These are phyloP conservation scores for Gnaphalium uliginosum DNA, from an alignment of 129 eudicot species.

Conservation along the genomic window DNA sequence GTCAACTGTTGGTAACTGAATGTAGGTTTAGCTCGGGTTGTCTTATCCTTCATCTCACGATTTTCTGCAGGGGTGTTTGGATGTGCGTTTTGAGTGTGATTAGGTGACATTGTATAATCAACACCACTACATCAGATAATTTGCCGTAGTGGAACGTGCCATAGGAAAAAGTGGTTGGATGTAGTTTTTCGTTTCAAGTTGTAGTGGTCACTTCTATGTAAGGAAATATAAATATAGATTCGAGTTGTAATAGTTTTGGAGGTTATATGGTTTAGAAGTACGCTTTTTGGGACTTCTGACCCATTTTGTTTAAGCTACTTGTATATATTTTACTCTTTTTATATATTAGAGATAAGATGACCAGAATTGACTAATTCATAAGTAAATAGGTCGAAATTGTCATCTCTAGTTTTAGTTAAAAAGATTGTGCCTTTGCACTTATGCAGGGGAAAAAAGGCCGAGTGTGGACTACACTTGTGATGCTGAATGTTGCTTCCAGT, in stretches of 20 bases:
- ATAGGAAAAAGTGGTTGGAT: conserved; percentile 10
- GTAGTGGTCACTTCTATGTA: neutral
- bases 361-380: too few species aligned
- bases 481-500: conserved; percentile 96
- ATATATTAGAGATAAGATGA: too few species aligned
- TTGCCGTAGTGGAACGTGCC: neutral
- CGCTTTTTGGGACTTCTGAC: too few species aligned
- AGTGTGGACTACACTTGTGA: conserved; percentile 54
- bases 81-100: neutral
- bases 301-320: too few species aligned
- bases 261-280: neutral
- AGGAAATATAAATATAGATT: neutral
- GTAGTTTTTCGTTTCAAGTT: neutral
- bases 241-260: too few species aligned
- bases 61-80: neutral
- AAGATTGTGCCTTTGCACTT: neutral
- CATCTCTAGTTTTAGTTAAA: neutral
- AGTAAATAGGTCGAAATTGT: neutral
- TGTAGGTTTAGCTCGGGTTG: neutral
- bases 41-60: neutral
- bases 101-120: neutral
- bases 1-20: neutral
- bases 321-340: too few species aligned
- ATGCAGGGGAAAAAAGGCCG: conserved; percentile 31
- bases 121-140: neutral